Evolutionary conservation across 2,329 filamentous ascomycete species (phyloP).

Genomic region (Phialophora macrospora): DNA sequence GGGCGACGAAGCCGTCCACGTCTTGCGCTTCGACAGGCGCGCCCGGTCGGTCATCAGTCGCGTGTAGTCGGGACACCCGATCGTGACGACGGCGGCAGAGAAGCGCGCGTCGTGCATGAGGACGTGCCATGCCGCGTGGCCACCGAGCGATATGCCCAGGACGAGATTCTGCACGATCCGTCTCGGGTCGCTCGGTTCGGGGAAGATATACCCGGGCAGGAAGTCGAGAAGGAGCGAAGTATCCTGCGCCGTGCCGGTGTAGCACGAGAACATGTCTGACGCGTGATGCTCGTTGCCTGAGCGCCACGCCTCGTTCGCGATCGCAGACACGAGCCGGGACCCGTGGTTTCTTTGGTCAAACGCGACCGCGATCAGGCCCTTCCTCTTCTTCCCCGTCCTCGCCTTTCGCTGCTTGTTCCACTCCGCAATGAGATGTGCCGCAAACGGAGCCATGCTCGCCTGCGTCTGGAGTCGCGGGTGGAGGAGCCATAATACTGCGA

Average conservation of each 20-base stretch:
- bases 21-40: conserved; percentile 69
- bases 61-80: conserved; percentile 88
- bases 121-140: conserved; percentile 84
- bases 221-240: conserved; percentile 76
- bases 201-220: conserved; percentile 75
- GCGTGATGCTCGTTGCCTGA: conserved; percentile 80
- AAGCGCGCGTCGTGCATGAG: conserved; percentile 79
- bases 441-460: conserved; percentile 75
- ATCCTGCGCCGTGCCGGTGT: conserved; percentile 72
- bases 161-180: conserved; percentile 68
- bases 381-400: conserved; percentile 40
- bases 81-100: conserved; percentile 75
- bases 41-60: conserved; percentile 82
- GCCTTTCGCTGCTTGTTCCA: conserved; percentile 61
- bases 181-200: conserved; percentile 47
- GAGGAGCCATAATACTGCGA: conserved; percentile 89
- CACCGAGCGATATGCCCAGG: conserved; percentile 83
- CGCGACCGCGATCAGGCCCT: conserved; percentile 76
- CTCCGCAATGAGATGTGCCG: conserved; percentile 67
- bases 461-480: conserved; percentile 76
- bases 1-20: conserved; percentile 58
- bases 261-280: conserved; percentile 80
- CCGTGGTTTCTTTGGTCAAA: conserved; percentile 97
- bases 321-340: conserved; percentile 66
- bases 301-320: conserved; percentile 78